Conservation (phyloP, 169 alveolate genomes). For the Plasmodium vinckei region DNA sequence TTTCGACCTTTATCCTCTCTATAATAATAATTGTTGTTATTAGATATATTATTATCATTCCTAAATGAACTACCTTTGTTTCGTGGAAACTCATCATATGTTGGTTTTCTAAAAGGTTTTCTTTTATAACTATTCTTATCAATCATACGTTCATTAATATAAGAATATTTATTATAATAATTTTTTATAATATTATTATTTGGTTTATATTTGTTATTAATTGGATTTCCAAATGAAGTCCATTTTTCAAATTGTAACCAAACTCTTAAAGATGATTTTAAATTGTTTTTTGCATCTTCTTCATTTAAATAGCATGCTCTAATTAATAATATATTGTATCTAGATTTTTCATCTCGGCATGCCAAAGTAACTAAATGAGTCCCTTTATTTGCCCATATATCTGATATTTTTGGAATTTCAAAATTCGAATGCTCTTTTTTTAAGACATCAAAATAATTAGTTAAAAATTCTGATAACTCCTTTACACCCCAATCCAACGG, state of each 20-base stretch:
- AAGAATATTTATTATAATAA: constrained; percentile 53
- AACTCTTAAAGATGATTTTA: constrained; percentile 41
- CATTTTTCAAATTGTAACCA: constrained; percentile 76
- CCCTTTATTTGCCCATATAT: constrained; percentile 74
- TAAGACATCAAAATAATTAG: constrained; percentile 42
- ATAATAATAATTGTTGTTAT: constrained; percentile 12
- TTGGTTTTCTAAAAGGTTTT: constrained; percentile 35
- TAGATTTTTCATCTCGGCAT: constrained; percentile 58
- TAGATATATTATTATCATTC: constrained; percentile 12
- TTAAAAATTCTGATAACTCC: constrained; percentile 38
- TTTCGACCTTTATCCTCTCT: constrained; percentile 37
- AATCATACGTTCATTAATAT: constrained; percentile 30
- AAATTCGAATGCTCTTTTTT: constrained; percentile 49
- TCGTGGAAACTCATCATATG: constrained; percentile 30
- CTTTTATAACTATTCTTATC: constrained; percentile 39
- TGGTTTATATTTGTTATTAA: constrained; percentile 16
- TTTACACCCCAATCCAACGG: constrained; percentile 70
- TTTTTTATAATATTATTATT: constrained; percentile 26
- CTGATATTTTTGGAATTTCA: constrained; percentile 64
- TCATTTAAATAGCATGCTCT: constrained; percentile 72
- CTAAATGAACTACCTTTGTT: constrained; percentile 22
- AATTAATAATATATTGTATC: constrained; percentile 48
- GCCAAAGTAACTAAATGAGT: constrained; percentile 72
- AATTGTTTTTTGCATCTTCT: constrained; percentile 59
- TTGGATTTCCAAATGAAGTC: constrained; percentile 36